Evolutionary conservation across 2,329 filamentous ascomycete species (phyloP), one percentile per base, ranked within the genome.

Genomic region (Allantophomopsis cytisporea): DNA sequence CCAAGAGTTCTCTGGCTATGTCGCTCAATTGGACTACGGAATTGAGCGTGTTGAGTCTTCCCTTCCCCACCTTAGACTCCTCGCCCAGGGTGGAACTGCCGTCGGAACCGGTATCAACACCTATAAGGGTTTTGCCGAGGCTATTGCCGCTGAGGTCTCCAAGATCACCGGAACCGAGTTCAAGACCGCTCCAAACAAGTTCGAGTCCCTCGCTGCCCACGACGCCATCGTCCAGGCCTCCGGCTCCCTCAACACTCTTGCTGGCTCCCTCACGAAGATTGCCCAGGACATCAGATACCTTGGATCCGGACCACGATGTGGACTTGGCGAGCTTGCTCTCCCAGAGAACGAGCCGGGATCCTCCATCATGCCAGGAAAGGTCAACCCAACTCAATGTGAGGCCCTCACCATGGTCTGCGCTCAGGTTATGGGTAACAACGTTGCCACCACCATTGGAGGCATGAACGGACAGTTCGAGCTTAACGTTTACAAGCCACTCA

Each of bases 351-450:
- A 98, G 70, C 91, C 91, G 28, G 89, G 89, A 47, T 91, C 83
- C 56, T 93, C 84, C 52, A 96, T 98, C 70, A 98, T 98, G 91
- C 91, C 91, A 35, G 91, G 91, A 56, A 98, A 98, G 71, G 91
- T 98, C 60, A 98, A 98, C 71, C 91, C 91, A 23, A 98, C 91
- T 23, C 91, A 98, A 67, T 94, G 87, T 65, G 91, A 98, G 71
- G 84, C 87, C 45, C 68, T 98, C 61, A 96, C 91, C 52, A 98
- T 98, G 91, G 71, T 96, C 44, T 95, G 89, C 68, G 78, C 85
- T 15, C 91, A 98, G 65, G 89, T 98, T 45, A 94, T 96, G 74
- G 91, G 91, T 56, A 98, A 98, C 73, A 80, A 96, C 59, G 82
- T 87, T 39, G 86, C 91, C 31, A 80, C 85, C 44, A 95, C 89